Percentiles rank a stretch among this genome's conserved stretches.
These are phyloP conservation scores for Saxophila tyrrhenica DNA, from an alignment of 495 filamentous ascomycete species.

Conservation along the genomic window DNA sequence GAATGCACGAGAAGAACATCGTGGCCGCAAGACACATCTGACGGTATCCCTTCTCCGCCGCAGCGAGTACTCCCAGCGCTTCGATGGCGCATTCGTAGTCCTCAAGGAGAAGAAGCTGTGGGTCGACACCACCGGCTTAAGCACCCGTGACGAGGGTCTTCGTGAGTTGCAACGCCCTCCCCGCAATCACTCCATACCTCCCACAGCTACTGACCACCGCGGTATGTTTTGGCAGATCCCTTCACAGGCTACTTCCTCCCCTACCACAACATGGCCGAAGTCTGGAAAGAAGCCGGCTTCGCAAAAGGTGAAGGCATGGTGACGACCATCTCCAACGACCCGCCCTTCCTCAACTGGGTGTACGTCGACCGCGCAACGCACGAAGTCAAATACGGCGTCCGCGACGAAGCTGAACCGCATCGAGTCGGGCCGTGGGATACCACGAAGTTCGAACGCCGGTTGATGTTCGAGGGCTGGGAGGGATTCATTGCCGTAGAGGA, in stretches of 20 bases:
- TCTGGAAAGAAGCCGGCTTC: constrained; percentile 3
- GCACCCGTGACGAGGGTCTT: neutral
- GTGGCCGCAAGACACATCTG: constrained; percentile 24
- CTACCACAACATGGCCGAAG: constrained; percentile 27
- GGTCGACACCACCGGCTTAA: constrained; percentile 20
- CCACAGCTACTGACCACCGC: too few relatives aligned
- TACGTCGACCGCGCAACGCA: constrained; percentile 25
- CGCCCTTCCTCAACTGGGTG: constrained; percentile 28
- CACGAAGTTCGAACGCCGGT: constrained; percentile 23
- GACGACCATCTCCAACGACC: constrained; percentile 25
- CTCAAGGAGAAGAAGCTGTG: constrained; percentile 25
- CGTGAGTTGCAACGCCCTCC: too few relatives aligned
- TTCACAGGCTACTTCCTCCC: constrained; percentile 26
- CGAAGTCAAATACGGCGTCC: constrained; percentile 27
- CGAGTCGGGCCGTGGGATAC: constrained; percentile 25
- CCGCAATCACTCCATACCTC: too few relatives aligned
- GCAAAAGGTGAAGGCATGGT: constrained; percentile 24
- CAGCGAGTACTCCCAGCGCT: constrained; percentile 17
- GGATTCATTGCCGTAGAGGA: constrained; percentile 29
- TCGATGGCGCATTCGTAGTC: constrained; percentile 24
- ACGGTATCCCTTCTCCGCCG: constrained; percentile 22
- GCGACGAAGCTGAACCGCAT: constrained; percentile 23
- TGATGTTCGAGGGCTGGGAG: constrained; percentile 30
- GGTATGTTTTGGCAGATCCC: too few relatives aligned
- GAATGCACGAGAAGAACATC: constrained; percentile 27